phyloP scores from a whole-genome alignment of 1,284 basidiomycete species.

The Omphalotus olearius region DNA sequence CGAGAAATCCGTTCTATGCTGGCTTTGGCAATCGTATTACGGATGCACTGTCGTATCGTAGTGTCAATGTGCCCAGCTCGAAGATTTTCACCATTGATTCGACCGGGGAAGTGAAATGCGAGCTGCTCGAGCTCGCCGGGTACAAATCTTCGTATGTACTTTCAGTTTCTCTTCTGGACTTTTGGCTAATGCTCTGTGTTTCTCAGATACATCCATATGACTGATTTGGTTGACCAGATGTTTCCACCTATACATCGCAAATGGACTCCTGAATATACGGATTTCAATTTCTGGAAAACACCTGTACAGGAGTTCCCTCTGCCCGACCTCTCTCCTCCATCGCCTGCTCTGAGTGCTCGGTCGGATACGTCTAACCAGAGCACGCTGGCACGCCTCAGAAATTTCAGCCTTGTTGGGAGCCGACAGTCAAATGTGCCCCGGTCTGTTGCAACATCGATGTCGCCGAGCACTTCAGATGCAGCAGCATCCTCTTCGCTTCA shows the following conservation, averaged over 20 bases:
- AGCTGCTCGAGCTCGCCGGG: conserved; percentile 90
- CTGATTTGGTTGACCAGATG: conserved; percentile 98
- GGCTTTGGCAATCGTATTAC: conserved; percentile 99
- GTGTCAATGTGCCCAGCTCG: conserved; percentile 91
- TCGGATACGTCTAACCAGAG: conserved; percentile 75
- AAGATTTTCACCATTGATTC: conserved; percentile 98
- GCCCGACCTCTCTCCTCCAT: conserved; percentile 89
- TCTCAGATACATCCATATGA: conserved; percentile 89
- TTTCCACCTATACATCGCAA: conserved; percentile 94
- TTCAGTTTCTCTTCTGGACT: no score
- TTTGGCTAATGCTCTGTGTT: background rate
- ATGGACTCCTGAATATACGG: conserved; percentile 88
- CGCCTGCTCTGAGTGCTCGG: conserved; percentile 87
- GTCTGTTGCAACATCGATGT: conserved; percentile 16
- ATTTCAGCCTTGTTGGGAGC: conserved; percentile 69
- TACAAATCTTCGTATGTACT: conserved; percentile 88
- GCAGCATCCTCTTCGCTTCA: conserved; percentile 11
- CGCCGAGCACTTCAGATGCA: conserved; percentile 23
- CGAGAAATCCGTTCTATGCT: conserved; percentile 86
- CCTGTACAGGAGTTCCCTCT: conserved; percentile 77
- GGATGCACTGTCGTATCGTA: conserved; percentile 94
- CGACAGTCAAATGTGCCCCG: conserved; percentile 36
- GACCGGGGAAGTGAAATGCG: conserved; percentile 95
- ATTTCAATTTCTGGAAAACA: conserved; percentile 96
- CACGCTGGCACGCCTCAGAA: conserved; percentile 73